Evolutionary conservation across 352 stramenopile genomes (phyloP).

Genomic region (Pythium grandisporangium): DNA sequence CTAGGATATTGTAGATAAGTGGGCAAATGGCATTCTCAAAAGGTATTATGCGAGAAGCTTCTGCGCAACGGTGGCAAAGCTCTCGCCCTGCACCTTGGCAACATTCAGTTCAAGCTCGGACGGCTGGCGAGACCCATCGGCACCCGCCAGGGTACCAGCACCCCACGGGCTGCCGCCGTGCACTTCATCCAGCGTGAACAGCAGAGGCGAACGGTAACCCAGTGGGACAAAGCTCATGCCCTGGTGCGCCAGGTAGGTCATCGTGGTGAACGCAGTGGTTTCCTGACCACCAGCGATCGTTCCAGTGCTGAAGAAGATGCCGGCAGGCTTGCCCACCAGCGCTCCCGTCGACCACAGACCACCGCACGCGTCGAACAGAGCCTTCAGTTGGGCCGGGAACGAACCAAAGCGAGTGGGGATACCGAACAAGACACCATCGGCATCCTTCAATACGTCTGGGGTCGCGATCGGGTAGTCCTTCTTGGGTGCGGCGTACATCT

Average conservation of each 20-base stretch:
- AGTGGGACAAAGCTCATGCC: slow-evolving; percentile 77
- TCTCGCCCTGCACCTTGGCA: slow-evolving; percentile 70
- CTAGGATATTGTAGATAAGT: too few relatives aligned
- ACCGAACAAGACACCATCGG: slow-evolving; percentile 83
- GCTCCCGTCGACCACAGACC: slow-evolving; percentile 47
- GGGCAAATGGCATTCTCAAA: too few relatives aligned
- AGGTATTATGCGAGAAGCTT: slow-evolving; percentile 51
- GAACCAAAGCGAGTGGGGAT: slow-evolving; percentile 80
- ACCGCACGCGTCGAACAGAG: slow-evolving; percentile 57
- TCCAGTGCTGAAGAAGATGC: slow-evolving; percentile 57
- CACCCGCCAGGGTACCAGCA: slow-evolving; percentile 48
- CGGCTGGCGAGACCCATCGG: slow-evolving; percentile 58
- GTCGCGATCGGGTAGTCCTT: slow-evolving; percentile 55
- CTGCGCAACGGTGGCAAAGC: slow-evolving; percentile 71
- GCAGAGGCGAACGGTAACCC: slow-evolving; percentile 25
- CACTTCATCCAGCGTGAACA: slow-evolving; percentile 45
- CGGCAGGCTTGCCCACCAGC: slow-evolving; percentile 60
- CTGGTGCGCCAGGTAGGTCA: slow-evolving; percentile 67
- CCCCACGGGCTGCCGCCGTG: slow-evolving; percentile 50
- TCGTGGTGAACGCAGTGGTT: slow-evolving; percentile 42
- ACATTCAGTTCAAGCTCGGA: slow-evolving; percentile 73
- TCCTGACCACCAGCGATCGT: slow-evolving; percentile 68
- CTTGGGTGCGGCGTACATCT: slow-evolving; percentile 81
- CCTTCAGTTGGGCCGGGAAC: slow-evolving; percentile 59
- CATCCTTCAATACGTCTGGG: slow-evolving; percentile 48